phyloP scores from a whole-genome alignment of 495 filamentous ascomycete genomes.

The Annulohypoxylon bovei region DNA sequence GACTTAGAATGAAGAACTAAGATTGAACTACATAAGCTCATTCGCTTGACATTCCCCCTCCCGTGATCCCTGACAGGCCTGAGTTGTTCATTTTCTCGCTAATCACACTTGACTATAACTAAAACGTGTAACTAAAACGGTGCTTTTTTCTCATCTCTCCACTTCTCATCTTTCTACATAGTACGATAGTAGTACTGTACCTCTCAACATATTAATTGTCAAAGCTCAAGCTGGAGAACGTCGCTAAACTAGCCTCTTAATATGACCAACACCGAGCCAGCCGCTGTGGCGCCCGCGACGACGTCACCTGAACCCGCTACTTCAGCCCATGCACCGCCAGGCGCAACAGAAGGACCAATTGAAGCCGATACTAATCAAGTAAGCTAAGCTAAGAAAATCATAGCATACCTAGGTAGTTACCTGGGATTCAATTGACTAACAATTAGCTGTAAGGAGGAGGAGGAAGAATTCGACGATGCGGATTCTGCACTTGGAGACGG shows the following conservation, averaged over 20 bases:
- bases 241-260: constrained; percentile 3
- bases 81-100: background rate
- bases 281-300: background rate
- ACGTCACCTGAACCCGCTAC: background rate
- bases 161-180: constrained; percentile 28
- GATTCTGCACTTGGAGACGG: constrained; percentile 51
- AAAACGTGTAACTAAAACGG: background rate
- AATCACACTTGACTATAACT: background rate
- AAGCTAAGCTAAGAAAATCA: constrained; percentile 7
- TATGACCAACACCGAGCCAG: constrained; percentile 16
- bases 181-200: too few relatives aligned
- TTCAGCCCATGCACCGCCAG: background rate
- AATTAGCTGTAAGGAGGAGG: constrained; percentile 18
- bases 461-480: constrained; percentile 41
- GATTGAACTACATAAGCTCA: too few relatives aligned
- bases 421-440: constrained; percentile 12
- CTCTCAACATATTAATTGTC: constrained; percentile 6
- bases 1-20: too few relatives aligned
- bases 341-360: constrained; percentile 24
- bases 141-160: constrained; percentile 26
- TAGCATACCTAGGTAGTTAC: too few relatives aligned
- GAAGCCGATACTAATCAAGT: constrained; percentile 22
- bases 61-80: background rate
- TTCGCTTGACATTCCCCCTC: too few relatives aligned
- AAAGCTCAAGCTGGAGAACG: background rate